Conservation (phyloP, 345 rosid genomes). For the Erodium maritimum region DNA sequence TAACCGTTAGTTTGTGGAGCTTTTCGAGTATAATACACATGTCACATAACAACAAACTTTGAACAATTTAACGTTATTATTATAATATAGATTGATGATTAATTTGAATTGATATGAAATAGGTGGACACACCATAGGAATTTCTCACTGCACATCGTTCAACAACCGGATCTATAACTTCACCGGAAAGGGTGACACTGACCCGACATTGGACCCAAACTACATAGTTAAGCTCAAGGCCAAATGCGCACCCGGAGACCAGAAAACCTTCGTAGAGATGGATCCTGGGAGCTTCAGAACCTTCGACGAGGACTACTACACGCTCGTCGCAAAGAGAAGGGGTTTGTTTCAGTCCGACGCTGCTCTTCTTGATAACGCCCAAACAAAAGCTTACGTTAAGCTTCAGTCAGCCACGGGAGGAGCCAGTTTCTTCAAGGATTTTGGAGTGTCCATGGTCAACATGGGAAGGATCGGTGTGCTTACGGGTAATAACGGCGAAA, state of each 20-base stretch:
- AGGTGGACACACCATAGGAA: constrained; percentile 66
- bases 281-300: constrained; percentile 59
- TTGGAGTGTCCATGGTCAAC: constrained; percentile 51
- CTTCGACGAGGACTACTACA: constrained; percentile 40
- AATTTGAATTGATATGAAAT: not conserved
- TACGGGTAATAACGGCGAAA: constrained; percentile 38
- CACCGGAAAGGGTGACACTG: constrained; percentile 47
- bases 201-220: constrained; percentile 35
- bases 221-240: constrained; percentile 18
- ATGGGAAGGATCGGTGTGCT: constrained; percentile 60
- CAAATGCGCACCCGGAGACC: constrained; percentile 37
- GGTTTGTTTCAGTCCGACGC: constrained; percentile 58
- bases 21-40: too few relatives aligned
- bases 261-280: constrained; percentile 46
- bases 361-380: constrained; percentile 38
- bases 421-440: constrained; percentile 42
- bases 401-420: constrained; percentile 11
- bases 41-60: not conserved
- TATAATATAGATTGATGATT: not conserved
- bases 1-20: too few relatives aligned
- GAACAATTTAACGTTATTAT: not conserved
- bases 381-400: constrained; percentile 35
- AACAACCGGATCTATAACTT: constrained; percentile 47
- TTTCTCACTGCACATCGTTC: constrained; percentile 46
- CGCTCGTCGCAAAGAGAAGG: constrained; percentile 38